phyloP scores from a whole-genome alignment of 2,329 filamentous ascomycete genomes.

The Fusarium sp. region DNA sequence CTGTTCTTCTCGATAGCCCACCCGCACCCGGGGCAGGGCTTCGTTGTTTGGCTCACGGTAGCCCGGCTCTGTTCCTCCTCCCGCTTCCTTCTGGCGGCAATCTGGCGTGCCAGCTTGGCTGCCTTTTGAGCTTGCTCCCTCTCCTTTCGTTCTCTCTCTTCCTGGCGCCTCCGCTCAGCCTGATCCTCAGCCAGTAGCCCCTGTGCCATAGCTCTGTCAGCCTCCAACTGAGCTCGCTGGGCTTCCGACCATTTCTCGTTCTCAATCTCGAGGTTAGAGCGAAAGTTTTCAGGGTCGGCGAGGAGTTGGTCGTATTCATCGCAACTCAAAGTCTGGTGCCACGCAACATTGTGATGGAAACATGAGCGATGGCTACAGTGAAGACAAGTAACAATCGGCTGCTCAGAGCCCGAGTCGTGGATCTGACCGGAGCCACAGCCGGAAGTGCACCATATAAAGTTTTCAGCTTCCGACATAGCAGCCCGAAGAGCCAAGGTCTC shows the following conservation, averaged over 20 bases:
- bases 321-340: conserved; percentile 57
- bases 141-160: conserved; percentile 39
- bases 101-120: conserved; percentile 43
- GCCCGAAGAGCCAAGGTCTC: conserved; percentile 57
- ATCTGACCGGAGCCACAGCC: conserved; percentile 65
- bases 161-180: conserved; percentile 39
- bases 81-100: conserved; percentile 43
- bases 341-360: conserved; percentile 55
- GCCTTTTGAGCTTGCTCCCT: conserved; percentile 42
- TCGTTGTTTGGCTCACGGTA: conserved; percentile 48
- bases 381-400: conserved; percentile 57
- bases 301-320: conserved; percentile 56
- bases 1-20: conserved; percentile 55
- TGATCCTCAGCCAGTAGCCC: conserved; percentile 48
- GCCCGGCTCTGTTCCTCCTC: conserved; percentile 51
- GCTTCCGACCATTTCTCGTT: conserved; percentile 52
- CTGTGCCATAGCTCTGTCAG: conserved; percentile 53
- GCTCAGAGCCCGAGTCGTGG: conserved; percentile 54
- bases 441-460: conserved; percentile 66
- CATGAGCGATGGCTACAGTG: conserved; percentile 56
- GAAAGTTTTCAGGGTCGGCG: conserved; percentile 54
- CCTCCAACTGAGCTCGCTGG: conserved; percentile 61
- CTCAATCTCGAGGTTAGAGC: conserved; percentile 50
- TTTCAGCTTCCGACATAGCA: conserved; percentile 55
- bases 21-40: conserved; percentile 53